Percentiles rank a stretch among this genome's conserved stretches.
phyloP scores from a whole-genome alignment of 2,329 filamentous ascomycete species.

The Pseudogymnoascus sp. region DNA sequence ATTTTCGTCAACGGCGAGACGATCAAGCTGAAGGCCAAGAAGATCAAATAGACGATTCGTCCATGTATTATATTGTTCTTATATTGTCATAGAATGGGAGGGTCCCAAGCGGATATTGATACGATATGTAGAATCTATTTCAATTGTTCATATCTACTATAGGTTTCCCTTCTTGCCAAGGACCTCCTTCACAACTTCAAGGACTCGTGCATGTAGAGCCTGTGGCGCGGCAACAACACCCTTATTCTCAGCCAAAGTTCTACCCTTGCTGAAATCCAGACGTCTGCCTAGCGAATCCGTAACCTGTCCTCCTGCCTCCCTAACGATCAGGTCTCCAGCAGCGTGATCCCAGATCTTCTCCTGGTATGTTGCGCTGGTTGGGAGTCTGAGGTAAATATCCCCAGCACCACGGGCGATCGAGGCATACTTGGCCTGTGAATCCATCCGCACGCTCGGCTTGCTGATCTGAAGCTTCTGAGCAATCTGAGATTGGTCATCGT shows the following conservation, averaged over 20 bases:
- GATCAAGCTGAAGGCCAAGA: conserved; percentile 97
- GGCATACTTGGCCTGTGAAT: conserved; percentile 96
- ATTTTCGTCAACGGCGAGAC: conserved; percentile 98
- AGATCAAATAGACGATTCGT: conserved; percentile 62
- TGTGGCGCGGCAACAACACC: conserved; percentile 84
- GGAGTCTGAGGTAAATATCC: conserved; percentile 87
- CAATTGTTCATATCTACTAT: conserved; percentile 5
- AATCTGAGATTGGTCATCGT: conserved; percentile 79
- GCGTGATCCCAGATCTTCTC: conserved; percentile 99
- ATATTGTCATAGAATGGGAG: conserved; percentile 17
- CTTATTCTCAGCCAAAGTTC: conserved; percentile 84
- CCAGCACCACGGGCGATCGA: conserved; percentile 89
- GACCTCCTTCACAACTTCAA: conserved; percentile 75
- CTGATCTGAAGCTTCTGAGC: conserved; percentile 80
- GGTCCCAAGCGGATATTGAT: background rate
- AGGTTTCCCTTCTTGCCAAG: conserved; percentile 37
- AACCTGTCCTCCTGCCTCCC: conserved; percentile 86
- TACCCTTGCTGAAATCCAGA: conserved; percentile 77
- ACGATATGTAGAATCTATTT: conserved; percentile 5
- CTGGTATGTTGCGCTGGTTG: conserved; percentile 77
- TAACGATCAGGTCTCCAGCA: conserved; percentile 85
- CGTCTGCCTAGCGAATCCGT: conserved; percentile 80
- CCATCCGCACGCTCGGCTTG: conserved; percentile 84
- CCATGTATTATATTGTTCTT: conserved; percentile 11
- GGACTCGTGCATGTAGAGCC: conserved; percentile 64